phyloP scores from a whole-genome alignment of 192 early-diverging fungal genomes.

The Cetraspora pellucida region DNA sequence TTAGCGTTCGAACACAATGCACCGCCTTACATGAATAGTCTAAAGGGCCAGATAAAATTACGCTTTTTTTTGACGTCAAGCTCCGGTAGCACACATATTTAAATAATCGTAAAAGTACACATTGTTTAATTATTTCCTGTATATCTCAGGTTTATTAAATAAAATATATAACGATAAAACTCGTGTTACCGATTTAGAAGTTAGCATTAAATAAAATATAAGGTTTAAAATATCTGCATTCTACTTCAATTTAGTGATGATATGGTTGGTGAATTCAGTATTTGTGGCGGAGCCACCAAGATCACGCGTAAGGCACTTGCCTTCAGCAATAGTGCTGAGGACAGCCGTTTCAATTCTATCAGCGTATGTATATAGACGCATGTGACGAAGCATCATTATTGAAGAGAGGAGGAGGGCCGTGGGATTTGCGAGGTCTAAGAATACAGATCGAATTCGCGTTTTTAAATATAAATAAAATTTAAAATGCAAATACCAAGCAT shows the following conservation, averaged over 20 bases:
- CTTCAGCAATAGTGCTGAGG: conserved; percentile 93
- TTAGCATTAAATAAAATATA: background rate
- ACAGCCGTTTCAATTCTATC: conserved; percentile 88
- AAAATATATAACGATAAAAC: too few species aligned
- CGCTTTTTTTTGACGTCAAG: background rate
- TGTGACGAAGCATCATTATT: conserved; percentile 98
- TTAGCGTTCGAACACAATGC: background rate
- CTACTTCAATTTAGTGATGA: conserved; percentile 67
- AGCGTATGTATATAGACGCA: conserved; percentile 81
- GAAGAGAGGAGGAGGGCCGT: conserved; percentile 92
- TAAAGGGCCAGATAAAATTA: too few species aligned
- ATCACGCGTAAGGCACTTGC: conserved; percentile 86
- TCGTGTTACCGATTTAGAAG: too few species aligned
- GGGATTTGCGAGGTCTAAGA: conserved; percentile 85
- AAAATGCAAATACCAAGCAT: background rate
- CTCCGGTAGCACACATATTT: background rate
- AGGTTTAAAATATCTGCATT: background rate
- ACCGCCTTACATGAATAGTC: background rate
- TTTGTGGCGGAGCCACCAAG: conserved; percentile 85
- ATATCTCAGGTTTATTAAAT: too few species aligned
- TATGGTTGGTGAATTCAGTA: conserved; percentile 80
- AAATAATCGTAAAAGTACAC: too few species aligned
- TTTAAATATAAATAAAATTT: background rate
- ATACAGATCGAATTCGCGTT: background rate
- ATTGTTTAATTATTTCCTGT: background rate